Evolutionary conservation across 148 eudicot species (phyloP), one percentile per base, ranked within the genome.

Genomic region (Rhododendron vialii): DNA sequence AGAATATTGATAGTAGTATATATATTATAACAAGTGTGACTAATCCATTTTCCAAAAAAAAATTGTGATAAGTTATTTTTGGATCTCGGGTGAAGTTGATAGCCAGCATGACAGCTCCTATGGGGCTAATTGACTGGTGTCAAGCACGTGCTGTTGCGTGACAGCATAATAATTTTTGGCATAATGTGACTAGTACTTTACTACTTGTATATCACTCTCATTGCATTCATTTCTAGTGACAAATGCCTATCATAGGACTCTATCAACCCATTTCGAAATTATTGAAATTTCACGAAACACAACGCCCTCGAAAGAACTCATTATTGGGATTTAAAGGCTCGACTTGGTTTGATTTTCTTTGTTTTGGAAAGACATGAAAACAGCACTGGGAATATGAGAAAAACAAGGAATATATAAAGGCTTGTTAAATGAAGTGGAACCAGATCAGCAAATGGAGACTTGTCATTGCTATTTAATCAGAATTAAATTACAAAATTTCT

Each of bases 401-500:
- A 7, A 63, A 7, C 2, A 63, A 8, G 69, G 69, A 63, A 63
- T 22, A 22, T 2, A 51, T 57, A n/a, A 65, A 65, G 33, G 13
- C 3, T 22, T 65, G 73, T 10, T 10, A 22, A 65, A 65, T 65
- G 75, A 69, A 69, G 36, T 28, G 75, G 75, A 28, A 12, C 75
- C 75, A 11, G 75, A 41, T 41, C 45, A 12, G 35, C 18, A 28
- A 69, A 69, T 28, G 36, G 75, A 28, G 75, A 28, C 35, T 12
- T 57, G 63, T 65, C 33, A 65, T 7, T 55, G 4, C 4, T 17
- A 55, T 55, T 69, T 69, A 69, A 69, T 69, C 75, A 3, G 81
- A 45, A 78, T 41, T 41, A 41, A 41, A 18, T 45, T 48, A 78
- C 81, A 78, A 78, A 78, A 78, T 78, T 78, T 78, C 57, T 47